These are phyloP conservation scores for Recurvomyces mirabilis DNA, from an alignment of 495 filamentous ascomycete genomes.

Conservation along the genomic window DNA sequence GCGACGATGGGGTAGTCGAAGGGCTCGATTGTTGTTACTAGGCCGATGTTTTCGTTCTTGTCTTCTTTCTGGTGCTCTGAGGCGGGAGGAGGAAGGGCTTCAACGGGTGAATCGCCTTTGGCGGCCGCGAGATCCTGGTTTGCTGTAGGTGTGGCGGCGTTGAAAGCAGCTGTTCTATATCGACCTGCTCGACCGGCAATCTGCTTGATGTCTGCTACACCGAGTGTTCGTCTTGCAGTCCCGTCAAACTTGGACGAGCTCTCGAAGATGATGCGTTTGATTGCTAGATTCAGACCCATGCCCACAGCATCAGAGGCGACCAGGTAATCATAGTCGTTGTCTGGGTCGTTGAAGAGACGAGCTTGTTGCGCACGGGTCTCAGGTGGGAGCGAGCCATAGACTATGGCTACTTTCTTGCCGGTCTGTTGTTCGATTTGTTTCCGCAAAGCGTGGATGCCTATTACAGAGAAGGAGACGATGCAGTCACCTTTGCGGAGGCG, in stretches of 20 bases:
- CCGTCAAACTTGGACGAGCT: conserved; percentile 57
- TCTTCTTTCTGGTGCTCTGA: conserved; percentile 2
- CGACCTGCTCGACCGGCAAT: conserved; percentile 91
- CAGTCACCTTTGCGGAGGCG: conserved; percentile 82
- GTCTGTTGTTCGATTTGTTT: conserved; percentile 63
- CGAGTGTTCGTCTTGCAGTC: conserved; percentile 37
- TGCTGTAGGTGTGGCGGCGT: conserved; percentile 13
- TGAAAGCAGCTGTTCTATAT: conserved; percentile 53
- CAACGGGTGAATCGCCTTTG: conserved; percentile 9
- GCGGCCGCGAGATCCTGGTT: conserved; percentile 7
- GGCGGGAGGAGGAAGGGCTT: not conserved
- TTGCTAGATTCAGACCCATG: conserved; percentile 92
- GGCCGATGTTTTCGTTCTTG: conserved; percentile 40
- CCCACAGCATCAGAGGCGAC: conserved; percentile 94
- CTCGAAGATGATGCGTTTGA: conserved; percentile 86
- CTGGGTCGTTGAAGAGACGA: conserved; percentile 78
- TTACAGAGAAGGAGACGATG: conserved; percentile 70
- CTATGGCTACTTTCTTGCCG: conserved; percentile 69
- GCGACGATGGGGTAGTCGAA: conserved; percentile 54
- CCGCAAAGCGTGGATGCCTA: conserved; percentile 73
- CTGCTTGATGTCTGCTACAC: conserved; percentile 77
- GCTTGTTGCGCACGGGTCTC: conserved; percentile 89
- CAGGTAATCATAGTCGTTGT: conserved; percentile 89
- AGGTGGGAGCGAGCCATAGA: conserved; percentile 86
- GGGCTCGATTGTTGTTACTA: conserved; percentile 69